phyloP scores from a whole-genome alignment of 495 filamentous ascomycete genomes.

The Penicillium pancosmium region DNA sequence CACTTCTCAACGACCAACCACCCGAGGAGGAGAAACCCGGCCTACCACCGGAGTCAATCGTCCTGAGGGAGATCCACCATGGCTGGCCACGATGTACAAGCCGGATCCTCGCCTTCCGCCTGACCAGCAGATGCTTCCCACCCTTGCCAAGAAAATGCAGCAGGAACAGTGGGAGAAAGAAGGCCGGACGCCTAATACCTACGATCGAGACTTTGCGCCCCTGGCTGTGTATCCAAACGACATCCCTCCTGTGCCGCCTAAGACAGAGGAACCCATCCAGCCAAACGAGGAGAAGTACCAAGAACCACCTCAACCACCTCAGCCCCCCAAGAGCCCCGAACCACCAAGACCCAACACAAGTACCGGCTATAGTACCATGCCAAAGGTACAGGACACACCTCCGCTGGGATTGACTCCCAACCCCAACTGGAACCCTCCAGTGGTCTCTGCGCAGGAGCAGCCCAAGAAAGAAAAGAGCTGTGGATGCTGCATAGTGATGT shows the following conservation, averaged over 20 bases:
- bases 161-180: slow-evolving; percentile 96
- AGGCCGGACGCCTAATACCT: slow-evolving; percentile 76
- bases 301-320: slow-evolving; percentile 33
- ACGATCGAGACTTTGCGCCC: slow-evolving; percentile 81
- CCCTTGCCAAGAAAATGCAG: slow-evolving; percentile 85
- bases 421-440: slow-evolving; percentile 43
- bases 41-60: slow-evolving; percentile 65
- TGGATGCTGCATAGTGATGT: slow-evolving; percentile 59
- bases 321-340: slow-evolving; percentile 38
- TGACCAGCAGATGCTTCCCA: slow-evolving; percentile 93
- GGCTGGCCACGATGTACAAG: slow-evolving; percentile 93
- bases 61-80: slow-evolving; percentile 93
- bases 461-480: slow-evolving; percentile 50
- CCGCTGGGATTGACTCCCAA: slow-evolving; percentile 35
- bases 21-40: slow-evolving; percentile 61
- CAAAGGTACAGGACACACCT: slow-evolving; percentile 50
- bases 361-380: slow-evolving; percentile 57
- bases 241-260: slow-evolving; percentile 25
- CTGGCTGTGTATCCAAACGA: slow-evolving; percentile 62
- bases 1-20: slow-evolving; percentile 59
- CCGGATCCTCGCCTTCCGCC: slow-evolving; percentile 93
- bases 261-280: slow-evolving; percentile 28
- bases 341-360: slow-evolving; percentile 41
- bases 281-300: slow-evolving; percentile 15
- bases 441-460: slow-evolving; percentile 40